These are phyloP conservation scores for Emergomyces pasteurianus DNA, from an alignment of 2,329 filamentous ascomycete species.

Conservation along the genomic window DNA sequence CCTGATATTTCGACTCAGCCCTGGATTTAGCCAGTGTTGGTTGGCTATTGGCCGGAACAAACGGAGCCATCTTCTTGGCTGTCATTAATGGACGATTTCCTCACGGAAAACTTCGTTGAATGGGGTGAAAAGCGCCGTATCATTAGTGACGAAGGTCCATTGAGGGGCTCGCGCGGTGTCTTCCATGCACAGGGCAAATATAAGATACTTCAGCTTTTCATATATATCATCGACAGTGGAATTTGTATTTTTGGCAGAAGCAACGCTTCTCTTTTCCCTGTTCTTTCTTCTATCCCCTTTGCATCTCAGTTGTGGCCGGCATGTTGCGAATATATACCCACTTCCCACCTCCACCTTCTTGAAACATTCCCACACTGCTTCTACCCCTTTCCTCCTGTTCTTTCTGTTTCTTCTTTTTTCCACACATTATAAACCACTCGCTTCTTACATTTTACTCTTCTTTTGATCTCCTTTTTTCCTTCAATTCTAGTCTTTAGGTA, in stretches of 20 bases:
- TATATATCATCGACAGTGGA: conserved; percentile 1
- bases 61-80: not conserved
- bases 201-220: not conserved
- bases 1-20: not conserved
- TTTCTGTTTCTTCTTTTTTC: not conserved
- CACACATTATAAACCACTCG: not conserved
- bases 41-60: not conserved
- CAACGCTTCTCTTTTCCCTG: not conserved
- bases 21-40: not conserved
- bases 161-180: not conserved
- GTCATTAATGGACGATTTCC: not conserved
- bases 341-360: not conserved
- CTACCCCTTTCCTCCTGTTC: not conserved
- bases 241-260: not conserved
- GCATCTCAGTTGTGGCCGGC: not conserved
- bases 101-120: not conserved
- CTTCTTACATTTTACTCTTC: not conserved
- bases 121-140: not conserved
- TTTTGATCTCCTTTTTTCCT: conserved; percentile 2
- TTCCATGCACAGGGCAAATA: conserved; percentile 3
- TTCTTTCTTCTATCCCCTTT: not conserved
- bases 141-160: not conserved
- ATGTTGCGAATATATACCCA: not conserved
- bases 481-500: not conserved
- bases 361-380: not conserved